Evolutionary conservation across 148 eudicot genomes (phyloP).

Genomic region (Beta vulgaris): DNA sequence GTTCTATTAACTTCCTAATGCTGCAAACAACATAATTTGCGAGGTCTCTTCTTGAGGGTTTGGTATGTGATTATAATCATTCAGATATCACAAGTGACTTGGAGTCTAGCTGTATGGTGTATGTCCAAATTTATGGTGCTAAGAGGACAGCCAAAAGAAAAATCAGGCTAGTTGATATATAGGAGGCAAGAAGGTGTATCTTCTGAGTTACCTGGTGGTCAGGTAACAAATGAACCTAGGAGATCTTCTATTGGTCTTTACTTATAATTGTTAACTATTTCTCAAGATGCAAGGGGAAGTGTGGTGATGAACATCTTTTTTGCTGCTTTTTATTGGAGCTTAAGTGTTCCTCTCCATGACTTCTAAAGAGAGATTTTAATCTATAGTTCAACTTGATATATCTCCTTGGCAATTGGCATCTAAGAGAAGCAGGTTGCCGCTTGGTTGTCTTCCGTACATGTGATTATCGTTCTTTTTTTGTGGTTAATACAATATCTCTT

Average conservation of each 20-base stretch:
- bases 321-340: background rate
- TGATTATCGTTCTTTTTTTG: background rate
- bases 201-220: too few relatives aligned
- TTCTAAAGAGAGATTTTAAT: background rate
- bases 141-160: too few relatives aligned
- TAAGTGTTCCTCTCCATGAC: background rate
- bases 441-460: background rate
- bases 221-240: too few relatives aligned
- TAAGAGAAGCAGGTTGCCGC: background rate
- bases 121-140: too few relatives aligned
- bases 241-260: too few relatives aligned
- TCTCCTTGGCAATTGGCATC: background rate
- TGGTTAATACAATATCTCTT: background rate
- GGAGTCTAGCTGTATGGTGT: background rate
- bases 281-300: background rate
- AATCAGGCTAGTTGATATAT: too few relatives aligned
- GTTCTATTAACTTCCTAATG: too few relatives aligned
- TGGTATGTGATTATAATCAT: background rate
- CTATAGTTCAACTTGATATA: background rate
- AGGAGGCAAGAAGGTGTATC: too few relatives aligned
- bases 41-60: too few relatives aligned
- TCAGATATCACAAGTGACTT: background rate
- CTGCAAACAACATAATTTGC: too few relatives aligned
- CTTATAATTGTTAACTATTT: background rate
- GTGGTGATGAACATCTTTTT: background rate